These are phyloP conservation scores for Canna indica DNA, from an alignment of 176 grass and related monocot species.

Conservation along the genomic window DNA sequence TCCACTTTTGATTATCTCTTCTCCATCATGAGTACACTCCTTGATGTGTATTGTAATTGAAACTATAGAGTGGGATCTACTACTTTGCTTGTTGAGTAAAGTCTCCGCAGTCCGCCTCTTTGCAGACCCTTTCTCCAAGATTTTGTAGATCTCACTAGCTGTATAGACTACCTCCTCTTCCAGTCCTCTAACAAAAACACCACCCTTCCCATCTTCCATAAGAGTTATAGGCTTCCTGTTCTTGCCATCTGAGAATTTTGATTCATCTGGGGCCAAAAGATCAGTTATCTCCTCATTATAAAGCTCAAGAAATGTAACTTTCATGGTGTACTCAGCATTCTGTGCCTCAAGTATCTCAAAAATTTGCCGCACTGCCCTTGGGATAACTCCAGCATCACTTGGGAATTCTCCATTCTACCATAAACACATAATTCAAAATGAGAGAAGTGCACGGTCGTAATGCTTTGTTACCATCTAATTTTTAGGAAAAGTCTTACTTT, in stretches of 20 bases:
- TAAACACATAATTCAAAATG: background rate
- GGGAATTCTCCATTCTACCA: constrained; percentile 55
- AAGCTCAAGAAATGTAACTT: constrained; percentile 77
- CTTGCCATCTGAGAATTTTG: constrained; percentile 70
- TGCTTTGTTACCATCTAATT: background rate
- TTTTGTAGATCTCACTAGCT: constrained; percentile 75
- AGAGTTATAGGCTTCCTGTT: constrained; percentile 68
- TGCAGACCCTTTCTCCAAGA: constrained; percentile 72
- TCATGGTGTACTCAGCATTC: constrained; percentile 71
- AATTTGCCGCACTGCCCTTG: constrained; percentile 54
- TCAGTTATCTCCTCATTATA: constrained; percentile 90
- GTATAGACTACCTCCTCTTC: constrained; percentile 80
- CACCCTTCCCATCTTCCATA: constrained; percentile 92
- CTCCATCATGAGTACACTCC: constrained; percentile 69
- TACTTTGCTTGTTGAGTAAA: constrained; percentile 88
- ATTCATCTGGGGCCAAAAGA: constrained; percentile 65
- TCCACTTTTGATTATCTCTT: constrained; percentile 86
- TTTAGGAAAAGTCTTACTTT: constrained; percentile 28
- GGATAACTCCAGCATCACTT: constrained; percentile 77
- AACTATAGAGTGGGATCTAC: constrained; percentile 85
- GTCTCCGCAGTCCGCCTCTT: constrained; percentile 75
- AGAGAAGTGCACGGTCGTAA: background rate
- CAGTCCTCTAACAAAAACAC: constrained; percentile 66
- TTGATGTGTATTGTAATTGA: constrained; percentile 83
- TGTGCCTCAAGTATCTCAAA: constrained; percentile 64